Evolutionary conservation across 805 yeast species (phyloP).

Genomic region (Saturnispora serradocipensis): DNA sequence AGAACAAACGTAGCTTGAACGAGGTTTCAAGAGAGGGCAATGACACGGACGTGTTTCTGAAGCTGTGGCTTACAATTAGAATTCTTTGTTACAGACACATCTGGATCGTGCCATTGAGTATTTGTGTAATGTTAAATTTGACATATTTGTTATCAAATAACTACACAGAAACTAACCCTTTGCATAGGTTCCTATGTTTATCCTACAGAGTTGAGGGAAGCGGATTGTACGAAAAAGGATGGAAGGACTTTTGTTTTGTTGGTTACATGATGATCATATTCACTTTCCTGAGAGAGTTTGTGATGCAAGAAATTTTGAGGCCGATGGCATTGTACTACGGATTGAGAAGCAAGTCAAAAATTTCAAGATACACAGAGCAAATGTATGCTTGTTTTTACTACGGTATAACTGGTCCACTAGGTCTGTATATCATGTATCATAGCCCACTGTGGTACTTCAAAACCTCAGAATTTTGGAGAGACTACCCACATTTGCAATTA

Average conservation of each 20-base stretch:
- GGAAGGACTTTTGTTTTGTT: slow-evolving; percentile 71
- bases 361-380: slow-evolving; percentile 87
- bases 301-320: slow-evolving; percentile 70
- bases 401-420: slow-evolving; percentile 74
- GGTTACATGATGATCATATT: slow-evolving; percentile 75
- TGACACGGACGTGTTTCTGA: slow-evolving; percentile 46
- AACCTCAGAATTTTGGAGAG: slow-evolving; percentile 68
- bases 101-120: slow-evolving; percentile 61
- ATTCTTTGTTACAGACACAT: slow-evolving; percentile 54
- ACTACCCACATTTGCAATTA: slow-evolving; percentile 77
- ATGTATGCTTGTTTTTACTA: slow-evolving; percentile 76
- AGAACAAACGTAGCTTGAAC: slow-evolving; percentile 25
- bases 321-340: slow-evolving; percentile 60
- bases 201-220: slow-evolving; percentile 57
- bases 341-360: slow-evolving; percentile 43
- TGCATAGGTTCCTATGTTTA: slow-evolving; percentile 54
- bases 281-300: slow-evolving; percentile 83
- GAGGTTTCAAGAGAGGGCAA: slow-evolving; percentile 20
- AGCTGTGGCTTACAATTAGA: slow-evolving; percentile 47
- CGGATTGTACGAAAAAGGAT: slow-evolving; percentile 77
- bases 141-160: slow-evolving; percentile 50
- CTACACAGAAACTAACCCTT: slow-evolving; percentile 47
- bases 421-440: slow-evolving; percentile 77
- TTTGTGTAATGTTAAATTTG: slow-evolving; percentile 33
- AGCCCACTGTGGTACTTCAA: slow-evolving; percentile 86